phyloP scores from a whole-genome alignment of 2,329 filamentous ascomycete species.

The Akanthomyces dipterigenus region DNA sequence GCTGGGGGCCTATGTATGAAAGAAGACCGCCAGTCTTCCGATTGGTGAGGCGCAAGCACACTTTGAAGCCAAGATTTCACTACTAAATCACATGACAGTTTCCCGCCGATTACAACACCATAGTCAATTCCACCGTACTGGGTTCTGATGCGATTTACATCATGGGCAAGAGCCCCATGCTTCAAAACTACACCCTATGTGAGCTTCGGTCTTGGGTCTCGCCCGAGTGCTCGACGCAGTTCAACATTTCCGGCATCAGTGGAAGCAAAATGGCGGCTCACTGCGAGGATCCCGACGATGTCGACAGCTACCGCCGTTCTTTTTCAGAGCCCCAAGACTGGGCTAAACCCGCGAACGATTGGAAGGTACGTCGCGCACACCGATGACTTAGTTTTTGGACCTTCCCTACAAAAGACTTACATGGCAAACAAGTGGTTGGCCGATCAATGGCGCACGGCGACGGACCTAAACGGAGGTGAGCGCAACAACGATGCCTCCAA shows the following conservation, averaged over 20 bases:
- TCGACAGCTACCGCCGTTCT: conserved; percentile 47
- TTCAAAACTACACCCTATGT: conserved; percentile 58
- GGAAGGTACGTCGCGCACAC: conserved; percentile 31
- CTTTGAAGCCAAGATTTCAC: conserved; percentile 13
- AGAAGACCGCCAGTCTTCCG: conserved; percentile 48
- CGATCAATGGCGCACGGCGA: conserved; percentile 45
- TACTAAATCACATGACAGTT: conserved; percentile 25
- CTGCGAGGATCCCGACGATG: conserved; percentile 52
- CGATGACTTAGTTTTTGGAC: neutral
- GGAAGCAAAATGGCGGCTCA: conserved; percentile 54
- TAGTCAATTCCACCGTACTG: conserved; percentile 47
- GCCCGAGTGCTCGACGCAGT: conserved; percentile 59
- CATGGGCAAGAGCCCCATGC: conserved; percentile 42
- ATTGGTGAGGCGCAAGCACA: conserved; percentile 28
- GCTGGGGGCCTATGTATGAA: conserved; percentile 49
- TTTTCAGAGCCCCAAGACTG: conserved; percentile 24
- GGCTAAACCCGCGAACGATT: conserved; percentile 37
- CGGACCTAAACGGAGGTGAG: conserved; percentile 51
- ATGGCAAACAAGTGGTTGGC: conserved; percentile 34
- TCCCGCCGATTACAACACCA: conserved; percentile 59
- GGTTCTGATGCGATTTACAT: conserved; percentile 54
- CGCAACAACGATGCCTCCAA: conserved; percentile 51
- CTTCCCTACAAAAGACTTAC: neutral
- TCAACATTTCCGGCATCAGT: conserved; percentile 45
- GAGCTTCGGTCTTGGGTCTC: conserved; percentile 57